Conservation (phyloP, 352 stramenopile species). For the Phytophthora pinifolia region DNA sequence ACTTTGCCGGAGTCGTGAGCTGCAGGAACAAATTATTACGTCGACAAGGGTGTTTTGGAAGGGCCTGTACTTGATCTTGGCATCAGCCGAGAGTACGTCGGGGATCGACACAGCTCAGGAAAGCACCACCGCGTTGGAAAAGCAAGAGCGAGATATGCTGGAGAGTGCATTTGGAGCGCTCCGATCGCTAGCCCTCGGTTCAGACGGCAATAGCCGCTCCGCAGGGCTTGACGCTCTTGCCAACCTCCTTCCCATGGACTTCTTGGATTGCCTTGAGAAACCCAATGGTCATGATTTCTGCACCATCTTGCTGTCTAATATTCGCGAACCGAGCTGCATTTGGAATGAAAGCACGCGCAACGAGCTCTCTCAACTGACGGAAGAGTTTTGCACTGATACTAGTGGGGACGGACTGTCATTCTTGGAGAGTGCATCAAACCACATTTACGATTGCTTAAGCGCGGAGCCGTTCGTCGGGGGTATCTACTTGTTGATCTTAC, state of each 20-base stretch:
- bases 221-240: constrained; percentile 59
- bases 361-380: constrained; percentile 73
- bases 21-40: constrained; percentile 68
- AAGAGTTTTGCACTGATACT: constrained; percentile 67
- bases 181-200: constrained; percentile 57
- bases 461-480: constrained; percentile 65
- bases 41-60: constrained; percentile 80
- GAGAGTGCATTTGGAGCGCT: constrained; percentile 73
- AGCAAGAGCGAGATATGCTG: constrained; percentile 74
- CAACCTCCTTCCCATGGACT: constrained; percentile 70
- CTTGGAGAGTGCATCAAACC: constrained; percentile 64
- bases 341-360: constrained; percentile 65
- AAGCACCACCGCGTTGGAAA: constrained; percentile 41
- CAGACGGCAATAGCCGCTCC: constrained; percentile 50
- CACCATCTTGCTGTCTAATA: constrained; percentile 64
- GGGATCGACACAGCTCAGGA: constrained; percentile 39
- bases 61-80: constrained; percentile 73
- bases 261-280: constrained; percentile 73
- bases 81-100: constrained; percentile 56
- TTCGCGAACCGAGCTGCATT: constrained; percentile 76
- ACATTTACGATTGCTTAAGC: constrained; percentile 85
- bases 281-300: constrained; percentile 76
- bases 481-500: constrained; percentile 69
- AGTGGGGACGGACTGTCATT: constrained; percentile 60
- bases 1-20: constrained; percentile 48